Evolutionary conservation across 2,329 filamentous ascomycete species (phyloP).

Genomic region (Lasiodiplodia citricola): DNA sequence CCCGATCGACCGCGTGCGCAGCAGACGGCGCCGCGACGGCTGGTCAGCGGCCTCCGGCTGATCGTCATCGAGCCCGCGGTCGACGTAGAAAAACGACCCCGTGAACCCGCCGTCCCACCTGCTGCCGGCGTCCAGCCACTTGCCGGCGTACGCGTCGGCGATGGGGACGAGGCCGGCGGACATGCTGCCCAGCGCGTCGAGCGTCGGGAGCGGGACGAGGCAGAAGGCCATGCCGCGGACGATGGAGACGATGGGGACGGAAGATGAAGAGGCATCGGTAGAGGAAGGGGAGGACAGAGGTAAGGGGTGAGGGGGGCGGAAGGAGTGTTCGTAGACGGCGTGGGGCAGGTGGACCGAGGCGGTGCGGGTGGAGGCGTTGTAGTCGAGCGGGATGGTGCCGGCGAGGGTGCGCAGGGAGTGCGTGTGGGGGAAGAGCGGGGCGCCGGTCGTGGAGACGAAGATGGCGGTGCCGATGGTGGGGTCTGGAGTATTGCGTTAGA

Average conservation of each 20-base stretch:
- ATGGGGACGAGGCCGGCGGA: constrained; percentile 44
- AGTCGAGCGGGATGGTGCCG: neutral
- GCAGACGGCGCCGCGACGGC: neutral
- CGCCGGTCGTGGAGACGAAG: neutral
- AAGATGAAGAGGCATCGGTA: constrained; percentile 11
- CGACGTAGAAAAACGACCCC: constrained; percentile 65
- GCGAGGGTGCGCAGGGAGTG: constrained; percentile 6
- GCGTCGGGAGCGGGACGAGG: constrained; percentile 64
- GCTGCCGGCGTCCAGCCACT: constrained; percentile 55
- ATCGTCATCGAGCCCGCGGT: constrained; percentile 31
- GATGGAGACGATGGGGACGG: constrained; percentile 53
- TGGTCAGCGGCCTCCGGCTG: neutral
- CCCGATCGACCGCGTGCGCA: constrained; percentile 68
- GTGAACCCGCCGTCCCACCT: constrained; percentile 62
- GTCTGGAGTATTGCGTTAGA: neutral
- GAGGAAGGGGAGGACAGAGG: constrained; percentile 23
- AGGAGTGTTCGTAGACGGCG: constrained; percentile 65
- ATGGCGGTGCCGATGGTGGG: constrained; percentile 61
- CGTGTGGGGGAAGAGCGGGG: neutral
- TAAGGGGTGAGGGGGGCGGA: constrained; percentile 32
- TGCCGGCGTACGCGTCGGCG: constrained; percentile 48
- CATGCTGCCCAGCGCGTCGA: constrained; percentile 62
- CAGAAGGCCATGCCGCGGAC: constrained; percentile 77
- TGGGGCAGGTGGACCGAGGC: constrained; percentile 63
- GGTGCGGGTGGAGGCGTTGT: neutral